phyloP scores from a whole-genome alignment of 164 flowering plant genomes.

The Hamamelis virginiana region DNA sequence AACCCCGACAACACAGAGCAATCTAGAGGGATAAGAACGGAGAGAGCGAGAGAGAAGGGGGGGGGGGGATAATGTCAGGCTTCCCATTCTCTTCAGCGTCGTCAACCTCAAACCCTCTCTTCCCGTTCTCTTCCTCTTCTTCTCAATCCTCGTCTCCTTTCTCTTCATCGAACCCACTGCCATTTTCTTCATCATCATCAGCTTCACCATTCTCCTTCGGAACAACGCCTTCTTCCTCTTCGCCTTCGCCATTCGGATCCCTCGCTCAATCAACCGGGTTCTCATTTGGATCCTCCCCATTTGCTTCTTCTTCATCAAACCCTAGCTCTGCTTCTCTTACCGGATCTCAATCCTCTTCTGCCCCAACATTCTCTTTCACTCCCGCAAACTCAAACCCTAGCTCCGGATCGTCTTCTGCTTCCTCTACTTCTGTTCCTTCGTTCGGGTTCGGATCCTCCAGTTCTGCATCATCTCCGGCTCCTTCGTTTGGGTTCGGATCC shows the following conservation, averaged over 20 bases:
- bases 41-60: neutral
- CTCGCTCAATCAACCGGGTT: slow-evolving; percentile 6
- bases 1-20: too few relatives aligned
- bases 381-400: slow-evolving; percentile 8
- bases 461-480: neutral
- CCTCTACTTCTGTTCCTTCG: slow-evolving; percentile 3
- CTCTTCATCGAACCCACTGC: neutral
- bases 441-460: slow-evolving; percentile 8
- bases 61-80: slow-evolving; percentile 15
- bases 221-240: slow-evolving; percentile 10
- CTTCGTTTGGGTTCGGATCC: slow-evolving; percentile 16
- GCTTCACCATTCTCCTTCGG: slow-evolving; percentile 1
- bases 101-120: too few relatives aligned
- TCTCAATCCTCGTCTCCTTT: neutral
- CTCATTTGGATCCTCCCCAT: slow-evolving; percentile 7
- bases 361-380: neutral
- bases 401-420: slow-evolving; percentile 11
- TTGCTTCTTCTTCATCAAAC: slow-evolving; percentile 6
- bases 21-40: too few relatives aligned
- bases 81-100: slow-evolving; percentile 1
- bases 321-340: too few relatives aligned
- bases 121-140: too few relatives aligned
- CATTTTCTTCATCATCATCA: neutral
- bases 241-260: slow-evolving; percentile 10
- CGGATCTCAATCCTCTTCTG: neutral